These are phyloP conservation scores for Cladosporium sp. DNA, from an alignment of 2,329 filamentous ascomycete species.

Conservation along the genomic window DNA sequence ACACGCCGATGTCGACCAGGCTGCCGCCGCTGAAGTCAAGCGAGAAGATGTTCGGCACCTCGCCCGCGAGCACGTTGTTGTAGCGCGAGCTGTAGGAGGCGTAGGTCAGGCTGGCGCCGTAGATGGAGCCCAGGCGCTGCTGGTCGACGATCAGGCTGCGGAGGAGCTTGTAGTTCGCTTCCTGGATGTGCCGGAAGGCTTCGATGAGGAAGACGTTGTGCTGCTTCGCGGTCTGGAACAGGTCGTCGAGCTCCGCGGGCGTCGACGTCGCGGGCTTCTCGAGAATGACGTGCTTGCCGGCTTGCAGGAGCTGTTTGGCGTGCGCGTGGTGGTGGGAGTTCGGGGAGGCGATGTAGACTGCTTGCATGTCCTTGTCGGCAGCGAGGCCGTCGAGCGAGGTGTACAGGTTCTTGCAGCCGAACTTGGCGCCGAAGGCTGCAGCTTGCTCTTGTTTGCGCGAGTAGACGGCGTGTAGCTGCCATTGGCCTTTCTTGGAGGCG, in stretches of 20 bases:
- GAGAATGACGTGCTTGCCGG: constrained; percentile 44
- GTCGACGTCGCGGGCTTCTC: constrained; percentile 45
- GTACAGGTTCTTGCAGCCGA: constrained; percentile 32
- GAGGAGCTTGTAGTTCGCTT: constrained; percentile 43
- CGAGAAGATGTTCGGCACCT: constrained; percentile 44
- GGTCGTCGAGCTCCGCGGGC: constrained; percentile 35
- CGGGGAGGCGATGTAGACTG: constrained; percentile 45
- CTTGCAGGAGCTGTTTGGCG: constrained; percentile 37
- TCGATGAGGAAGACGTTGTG: constrained; percentile 42
- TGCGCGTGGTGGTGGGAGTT: constrained; percentile 44
- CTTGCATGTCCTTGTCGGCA: constrained; percentile 33
- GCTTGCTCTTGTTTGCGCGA: constrained; percentile 40
- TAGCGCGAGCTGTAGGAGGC: constrained; percentile 42
- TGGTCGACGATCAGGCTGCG: constrained; percentile 31
- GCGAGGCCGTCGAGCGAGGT: constrained; percentile 36
- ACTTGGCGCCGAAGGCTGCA: constrained; percentile 37
- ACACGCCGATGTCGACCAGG: constrained; percentile 45
- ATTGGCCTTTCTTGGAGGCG: constrained; percentile 38
- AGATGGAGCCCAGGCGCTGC: constrained; percentile 36
- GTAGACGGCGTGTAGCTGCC: constrained; percentile 42
- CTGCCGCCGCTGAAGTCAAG: constrained; percentile 42
- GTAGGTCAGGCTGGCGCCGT: constrained; percentile 40
- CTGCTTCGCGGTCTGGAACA: constrained; percentile 37
- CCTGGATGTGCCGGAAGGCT: constrained; percentile 46
- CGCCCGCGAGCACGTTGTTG: constrained; percentile 41